These are phyloP conservation scores for Thermomyces lanuginosus DNA, from an alignment of 2,329 filamentous ascomycete species.

Conservation along the genomic window DNA sequence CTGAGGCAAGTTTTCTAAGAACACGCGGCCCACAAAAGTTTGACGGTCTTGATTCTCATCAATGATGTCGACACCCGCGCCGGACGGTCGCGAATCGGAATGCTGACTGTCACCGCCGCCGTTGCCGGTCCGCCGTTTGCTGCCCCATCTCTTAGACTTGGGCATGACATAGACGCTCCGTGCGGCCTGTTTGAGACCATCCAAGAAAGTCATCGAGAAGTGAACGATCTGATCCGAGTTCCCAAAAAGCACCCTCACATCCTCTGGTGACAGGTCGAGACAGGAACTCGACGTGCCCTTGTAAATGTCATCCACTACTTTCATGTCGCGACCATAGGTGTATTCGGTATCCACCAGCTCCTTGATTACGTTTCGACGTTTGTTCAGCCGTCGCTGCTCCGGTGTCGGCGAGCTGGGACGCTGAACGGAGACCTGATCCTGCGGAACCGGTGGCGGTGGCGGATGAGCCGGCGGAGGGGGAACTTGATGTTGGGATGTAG, in stretches of 20 bases:
- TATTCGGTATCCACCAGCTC: conserved; percentile 89
- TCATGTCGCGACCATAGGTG: conserved; percentile 86
- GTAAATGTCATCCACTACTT: conserved; percentile 93
- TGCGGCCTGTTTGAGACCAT: conserved; percentile 64
- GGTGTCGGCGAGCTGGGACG: conserved; percentile 18
- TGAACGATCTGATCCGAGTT: conserved; percentile 82
- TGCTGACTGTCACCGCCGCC: conserved; percentile 17
- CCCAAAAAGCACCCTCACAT: conserved; percentile 78
- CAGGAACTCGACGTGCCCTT: conserved; percentile 78
- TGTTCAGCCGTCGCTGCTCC: conserved; percentile 44
- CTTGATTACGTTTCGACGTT: conserved; percentile 71
- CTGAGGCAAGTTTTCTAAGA: conserved; percentile 37
- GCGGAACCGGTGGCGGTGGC: too few species aligned
- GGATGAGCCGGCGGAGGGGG: conserved; percentile 11
- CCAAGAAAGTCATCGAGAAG: conserved; percentile 67
- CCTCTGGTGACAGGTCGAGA: conserved; percentile 61
- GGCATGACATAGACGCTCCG: conserved; percentile 60
- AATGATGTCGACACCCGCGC: too few species aligned
- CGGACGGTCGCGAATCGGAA: conserved; percentile 18
- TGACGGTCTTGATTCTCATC: conserved; percentile 44
- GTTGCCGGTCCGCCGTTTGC: conserved; percentile 33
- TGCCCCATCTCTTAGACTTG: conserved; percentile 37
- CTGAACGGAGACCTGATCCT: conserved; percentile 14
- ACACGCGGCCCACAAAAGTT: conserved; percentile 44
- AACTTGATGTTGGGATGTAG: conserved; percentile 21